Percentiles rank a stretch among this genome's conserved stretches.
phyloP scores from a whole-genome alignment of 306 rosid species.

The Macrotyloma uniflorum region DNA sequence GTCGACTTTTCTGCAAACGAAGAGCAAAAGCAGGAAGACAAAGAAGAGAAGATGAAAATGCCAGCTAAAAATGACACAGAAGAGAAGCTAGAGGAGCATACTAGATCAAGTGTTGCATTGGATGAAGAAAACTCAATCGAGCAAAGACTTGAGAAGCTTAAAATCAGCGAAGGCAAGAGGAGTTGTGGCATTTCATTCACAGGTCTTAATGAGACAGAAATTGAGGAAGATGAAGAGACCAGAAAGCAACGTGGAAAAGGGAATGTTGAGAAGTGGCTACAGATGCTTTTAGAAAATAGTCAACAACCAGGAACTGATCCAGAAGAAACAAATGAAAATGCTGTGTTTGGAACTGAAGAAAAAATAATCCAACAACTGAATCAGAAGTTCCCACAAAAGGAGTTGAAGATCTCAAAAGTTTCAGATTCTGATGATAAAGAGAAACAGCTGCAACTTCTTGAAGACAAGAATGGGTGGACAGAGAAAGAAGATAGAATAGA shows the following conservation, averaged over 20 bases:
- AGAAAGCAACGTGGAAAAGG: slow-evolving; percentile 86
- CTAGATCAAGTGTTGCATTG: slow-evolving; percentile 47
- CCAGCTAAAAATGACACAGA: slow-evolving; percentile 30
- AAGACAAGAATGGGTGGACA: slow-evolving; percentile 31
- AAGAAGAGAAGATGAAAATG: slow-evolving; percentile 42
- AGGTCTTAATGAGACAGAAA: slow-evolving; percentile 46
- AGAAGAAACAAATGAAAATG: slow-evolving; percentile 47
- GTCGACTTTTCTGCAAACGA: slow-evolving; percentile 55
- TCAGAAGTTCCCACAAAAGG: slow-evolving; percentile 56
- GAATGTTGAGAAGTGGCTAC: slow-evolving; percentile 94
- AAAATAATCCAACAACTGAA: slow-evolving; percentile 55
- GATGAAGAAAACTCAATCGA: slow-evolving; percentile 58
- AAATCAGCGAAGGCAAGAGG: slow-evolving; percentile 58
- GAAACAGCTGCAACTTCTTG: slow-evolving; percentile 38
- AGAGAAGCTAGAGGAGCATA: slow-evolving; percentile 50
- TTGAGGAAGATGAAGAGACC: slow-evolving; percentile 83
- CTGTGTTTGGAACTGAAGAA: slow-evolving; percentile 39
- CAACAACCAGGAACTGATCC: slow-evolving; percentile 48
- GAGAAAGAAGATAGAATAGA: slow-evolving; percentile 40
- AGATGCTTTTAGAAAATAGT: slow-evolving; percentile 71
- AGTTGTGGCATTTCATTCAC: slow-evolving; percentile 42
- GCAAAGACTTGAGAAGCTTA: slow-evolving; percentile 52
- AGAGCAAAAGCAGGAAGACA: slow-evolving; percentile 47
- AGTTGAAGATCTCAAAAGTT: slow-evolving; percentile 44
- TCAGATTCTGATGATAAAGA: slow-evolving; percentile 43